phyloP scores from a whole-genome alignment of 345 rosid species.

The Iberis pinnata region DNA sequence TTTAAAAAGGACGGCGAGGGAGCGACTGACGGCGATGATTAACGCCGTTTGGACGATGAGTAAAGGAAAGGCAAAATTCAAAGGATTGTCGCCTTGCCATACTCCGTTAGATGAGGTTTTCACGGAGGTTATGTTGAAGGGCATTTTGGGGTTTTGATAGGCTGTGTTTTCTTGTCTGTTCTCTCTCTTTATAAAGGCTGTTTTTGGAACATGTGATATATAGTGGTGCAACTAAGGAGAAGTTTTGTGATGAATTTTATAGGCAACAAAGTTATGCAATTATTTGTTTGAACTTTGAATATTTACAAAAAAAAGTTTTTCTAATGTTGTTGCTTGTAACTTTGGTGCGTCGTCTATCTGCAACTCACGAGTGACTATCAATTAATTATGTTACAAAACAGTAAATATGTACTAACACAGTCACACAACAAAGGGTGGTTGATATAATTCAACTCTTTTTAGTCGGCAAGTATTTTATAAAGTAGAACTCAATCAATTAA shows the following conservation, averaged over 20 bases:
- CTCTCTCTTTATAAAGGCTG: neutral
- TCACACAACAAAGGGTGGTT: neutral
- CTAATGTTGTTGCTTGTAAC: constrained; percentile 6
- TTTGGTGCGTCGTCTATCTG: constrained; percentile 14
- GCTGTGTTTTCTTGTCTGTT: neutral
- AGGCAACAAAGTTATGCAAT: neutral
- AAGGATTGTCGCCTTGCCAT: constrained; percentile 93
- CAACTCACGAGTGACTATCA: constrained; percentile 17
- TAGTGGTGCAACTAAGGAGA: neutral
- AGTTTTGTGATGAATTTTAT: constrained; percentile 19
- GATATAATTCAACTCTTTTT: neutral
- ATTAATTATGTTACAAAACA: constrained; percentile 5
- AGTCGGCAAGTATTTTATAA: neutral
- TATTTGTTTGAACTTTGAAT: constrained; percentile 6
- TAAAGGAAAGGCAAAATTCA: constrained; percentile 71
- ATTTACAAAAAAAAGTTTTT: neutral
- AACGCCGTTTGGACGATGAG: constrained; percentile 64
- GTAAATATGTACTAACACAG: neutral
- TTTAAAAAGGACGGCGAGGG: constrained; percentile 64
- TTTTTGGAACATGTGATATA: constrained; percentile 13
- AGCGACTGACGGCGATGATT: constrained; percentile 54
- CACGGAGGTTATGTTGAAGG: constrained; percentile 52
- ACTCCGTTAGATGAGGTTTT: constrained; percentile 73
- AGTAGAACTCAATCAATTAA: no score
- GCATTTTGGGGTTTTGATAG: constrained; percentile 19